Percentiles rank a stretch among this genome's conserved stretches.
Evolutionary conservation across 2,329 filamentous ascomycete species (phyloP).

Genomic region (Juglanconis oblonga): DNA sequence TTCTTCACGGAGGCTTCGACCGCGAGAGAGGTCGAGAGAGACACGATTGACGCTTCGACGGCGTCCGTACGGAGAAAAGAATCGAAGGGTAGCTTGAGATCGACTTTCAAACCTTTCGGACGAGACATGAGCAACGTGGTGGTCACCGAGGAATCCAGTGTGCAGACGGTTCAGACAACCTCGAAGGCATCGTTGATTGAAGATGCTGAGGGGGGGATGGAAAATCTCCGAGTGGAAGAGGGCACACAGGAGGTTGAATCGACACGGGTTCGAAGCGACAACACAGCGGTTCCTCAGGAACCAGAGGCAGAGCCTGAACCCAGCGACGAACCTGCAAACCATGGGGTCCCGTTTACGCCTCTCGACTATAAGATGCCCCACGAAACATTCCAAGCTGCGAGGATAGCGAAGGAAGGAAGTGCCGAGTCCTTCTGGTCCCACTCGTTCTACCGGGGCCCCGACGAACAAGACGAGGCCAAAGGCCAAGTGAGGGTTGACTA

Average conservation of each 20-base stretch:
- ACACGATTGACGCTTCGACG: background rate
- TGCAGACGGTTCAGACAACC: background rate
- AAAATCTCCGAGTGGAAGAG: background rate
- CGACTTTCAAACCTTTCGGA: background rate
- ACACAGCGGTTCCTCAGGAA: background rate
- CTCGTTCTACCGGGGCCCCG: conserved; percentile 58
- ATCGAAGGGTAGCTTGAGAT: background rate
- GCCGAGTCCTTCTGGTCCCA: conserved; percentile 65
- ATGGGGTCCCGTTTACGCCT: conserved; percentile 34
- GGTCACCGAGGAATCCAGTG: background rate
- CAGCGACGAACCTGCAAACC: background rate
- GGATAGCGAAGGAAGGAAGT: conserved; percentile 40
- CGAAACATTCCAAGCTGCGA: conserved; percentile 46
- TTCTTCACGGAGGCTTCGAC: conserved; percentile 17
- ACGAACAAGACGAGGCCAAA: conserved; percentile 29
- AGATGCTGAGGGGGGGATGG: background rate
- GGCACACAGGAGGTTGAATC: background rate
- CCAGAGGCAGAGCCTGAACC: conserved; percentile 14
- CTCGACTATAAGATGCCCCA: conserved; percentile 46
- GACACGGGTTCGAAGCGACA: no score
- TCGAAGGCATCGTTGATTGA: background rate
- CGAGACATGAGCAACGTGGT: background rate
- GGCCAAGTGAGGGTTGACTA: conserved; percentile 70
- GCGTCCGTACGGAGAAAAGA: background rate
- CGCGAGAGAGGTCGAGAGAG: background rate